Base-by-base conservation (phyloP, 345 rosid genomes). In the Camelina neglecta region DNA sequence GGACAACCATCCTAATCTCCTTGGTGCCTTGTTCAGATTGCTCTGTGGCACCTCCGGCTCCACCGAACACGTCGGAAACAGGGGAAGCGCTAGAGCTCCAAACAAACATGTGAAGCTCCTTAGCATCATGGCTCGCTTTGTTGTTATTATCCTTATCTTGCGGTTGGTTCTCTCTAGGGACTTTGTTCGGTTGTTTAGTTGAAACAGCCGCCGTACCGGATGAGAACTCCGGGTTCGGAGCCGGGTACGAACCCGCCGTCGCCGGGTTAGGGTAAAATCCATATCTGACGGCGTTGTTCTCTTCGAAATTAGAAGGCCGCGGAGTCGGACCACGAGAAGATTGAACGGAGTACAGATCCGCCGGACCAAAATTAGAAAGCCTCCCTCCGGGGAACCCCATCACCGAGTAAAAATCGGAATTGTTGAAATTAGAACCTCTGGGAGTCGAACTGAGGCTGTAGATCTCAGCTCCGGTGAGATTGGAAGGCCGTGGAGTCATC, bases 31-130 rank as follows among this genome's bases (percentile, higher is more conserved):
- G 95, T 9, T 90, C 91, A 13, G 97, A 88, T 75, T 88, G 97
- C 54, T 91, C 96, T 7, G 89, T 9, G 0, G 86, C 64, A 7
- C 84, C 91, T 20, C 83, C 90, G 15, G 83, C 82, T 50, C 95
- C 97, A 1, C 85, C 89, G 16, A 38, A 76, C 1, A 76, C 88
- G 72, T 93, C 98, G 0, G 98, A 93, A 4, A 90, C 93, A 15
- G 97, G 99, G 0, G 99, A 95, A 42, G 93, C 81, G 59, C 96
- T 92, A 0, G 99, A 90, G 85, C 99, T 92, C 99, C 99, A 95
- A 8, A 95, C 98, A 54, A 95, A 95, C 99, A 95, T 95, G 83
- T 95, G 97, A 33, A 92, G 87, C 82, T 95, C 99, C 84, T 83
- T 92, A 0, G 95, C 93, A 31, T 92, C 96, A 61, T 89, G 90